Conservation (phyloP, 495 filamentous ascomycete species). For the Filosporella fistucella region DNA sequence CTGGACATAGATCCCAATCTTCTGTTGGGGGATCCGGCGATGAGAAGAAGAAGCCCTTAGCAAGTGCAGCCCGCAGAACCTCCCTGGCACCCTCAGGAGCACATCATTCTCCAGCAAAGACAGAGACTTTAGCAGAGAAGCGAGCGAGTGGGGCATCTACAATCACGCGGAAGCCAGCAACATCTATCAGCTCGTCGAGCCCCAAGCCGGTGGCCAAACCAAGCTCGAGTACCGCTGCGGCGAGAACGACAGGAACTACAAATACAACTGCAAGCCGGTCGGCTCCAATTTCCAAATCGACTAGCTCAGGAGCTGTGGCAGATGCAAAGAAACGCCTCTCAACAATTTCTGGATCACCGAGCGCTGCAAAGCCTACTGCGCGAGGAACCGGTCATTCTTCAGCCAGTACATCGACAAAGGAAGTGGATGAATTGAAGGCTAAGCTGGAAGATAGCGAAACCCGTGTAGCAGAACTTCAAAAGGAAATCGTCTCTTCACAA, state of each 20-base stretch:
- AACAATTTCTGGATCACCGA: conserved; percentile 30
- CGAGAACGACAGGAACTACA: conserved; percentile 24
- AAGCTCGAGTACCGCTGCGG: conserved; percentile 27
- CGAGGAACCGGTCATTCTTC: conserved; percentile 29
- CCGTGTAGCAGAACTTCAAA: conserved; percentile 36
- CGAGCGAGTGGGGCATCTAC: conserved; percentile 9
- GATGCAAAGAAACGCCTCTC: conserved; percentile 49
- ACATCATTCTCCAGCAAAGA: conserved; percentile 27
- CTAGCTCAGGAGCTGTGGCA: conserved; percentile 28
- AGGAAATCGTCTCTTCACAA: conserved; percentile 28
- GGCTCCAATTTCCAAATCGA: conserved; percentile 28
- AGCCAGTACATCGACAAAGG: conserved; percentile 34
- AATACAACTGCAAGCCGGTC: conserved; percentile 26
- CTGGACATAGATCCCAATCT: conserved; percentile 17
- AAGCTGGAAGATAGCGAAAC: conserved; percentile 37
- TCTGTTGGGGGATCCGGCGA: conserved; percentile 24
- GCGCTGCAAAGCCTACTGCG: conserved; percentile 19
- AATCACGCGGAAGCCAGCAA: conserved; percentile 19
- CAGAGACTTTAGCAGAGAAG: conserved; percentile 31
- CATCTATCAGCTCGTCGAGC: conserved; percentile 32
- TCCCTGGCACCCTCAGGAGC: conserved; percentile 26
- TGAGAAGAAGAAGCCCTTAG: conserved; percentile 24
- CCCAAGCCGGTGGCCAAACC: conserved; percentile 35
- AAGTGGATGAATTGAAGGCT: conserved; percentile 45
- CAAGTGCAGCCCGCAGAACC: conserved; percentile 23